Conservation (phyloP, 2,329 filamentous ascomycete genomes). For the Aspergillus brasiliensis region DNA sequence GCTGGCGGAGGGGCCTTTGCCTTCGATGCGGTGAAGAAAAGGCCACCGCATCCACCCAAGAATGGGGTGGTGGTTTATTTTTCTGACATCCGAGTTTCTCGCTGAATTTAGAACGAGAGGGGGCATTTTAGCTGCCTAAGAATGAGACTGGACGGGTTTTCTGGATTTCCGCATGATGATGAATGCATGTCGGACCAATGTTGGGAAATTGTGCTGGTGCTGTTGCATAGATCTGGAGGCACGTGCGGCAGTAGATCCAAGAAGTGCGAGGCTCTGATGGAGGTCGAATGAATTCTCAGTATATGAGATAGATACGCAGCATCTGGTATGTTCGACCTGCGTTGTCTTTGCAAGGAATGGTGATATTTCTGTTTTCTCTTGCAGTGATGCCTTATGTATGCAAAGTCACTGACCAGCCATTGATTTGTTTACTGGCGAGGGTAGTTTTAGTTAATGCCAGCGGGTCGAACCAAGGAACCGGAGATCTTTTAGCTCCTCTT, state of each 20-base stretch:
- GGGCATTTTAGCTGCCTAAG: conserved; percentile 12
- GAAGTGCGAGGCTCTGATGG: not conserved
- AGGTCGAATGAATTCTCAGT: not conserved
- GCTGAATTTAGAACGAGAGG: conserved; percentile 11
- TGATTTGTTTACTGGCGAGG: conserved; percentile 8
- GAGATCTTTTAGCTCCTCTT: conserved; percentile 15
- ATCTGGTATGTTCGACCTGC: too few species aligned
- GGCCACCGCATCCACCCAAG: conserved; percentile 7
- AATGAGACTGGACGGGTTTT: not conserved
- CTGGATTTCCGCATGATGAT: not conserved
- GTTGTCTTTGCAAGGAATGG: not conserved
- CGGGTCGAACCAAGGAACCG: conserved; percentile 20
- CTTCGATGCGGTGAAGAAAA: conserved; percentile 36
- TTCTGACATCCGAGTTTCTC: conserved; percentile 16
- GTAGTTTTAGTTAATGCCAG: not conserved
- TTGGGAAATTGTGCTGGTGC: not conserved
- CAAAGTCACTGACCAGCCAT: conserved; percentile 10
- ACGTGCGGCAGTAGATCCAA: not conserved
- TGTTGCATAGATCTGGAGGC: conserved; percentile 3
- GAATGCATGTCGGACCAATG: not conserved
- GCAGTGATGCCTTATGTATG: not conserved
- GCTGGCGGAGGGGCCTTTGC: conserved; percentile 20
- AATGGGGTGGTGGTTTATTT: not conserved
- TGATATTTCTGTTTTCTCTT: not conserved
- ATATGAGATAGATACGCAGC: not conserved